A percentile compares a stretch with the other conserved stretches of the same genome.
phyloP scores from a whole-genome alignment of 75 land plant species.

The Azolla pinnata region DNA sequence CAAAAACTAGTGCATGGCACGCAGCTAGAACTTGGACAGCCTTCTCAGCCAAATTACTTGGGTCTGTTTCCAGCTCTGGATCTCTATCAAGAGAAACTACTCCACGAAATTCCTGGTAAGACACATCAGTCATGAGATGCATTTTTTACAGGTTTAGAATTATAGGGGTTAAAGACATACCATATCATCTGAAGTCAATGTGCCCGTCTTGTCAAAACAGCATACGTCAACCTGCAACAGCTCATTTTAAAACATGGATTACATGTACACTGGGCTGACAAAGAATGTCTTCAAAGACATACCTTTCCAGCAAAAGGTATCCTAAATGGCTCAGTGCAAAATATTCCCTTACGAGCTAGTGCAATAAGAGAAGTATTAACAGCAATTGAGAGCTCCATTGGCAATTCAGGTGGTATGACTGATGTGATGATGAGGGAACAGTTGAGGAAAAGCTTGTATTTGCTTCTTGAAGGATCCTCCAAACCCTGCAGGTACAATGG shows the following conservation, averaged over 20 bases:
- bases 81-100: conserved; percentile 48
- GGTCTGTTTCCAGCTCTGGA: conserved; percentile 52
- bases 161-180: too few relatives aligned
- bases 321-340: conserved; percentile 95
- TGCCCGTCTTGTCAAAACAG: conserved; percentile 99
- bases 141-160: too few relatives aligned
- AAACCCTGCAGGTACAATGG: conserved; percentile 46
- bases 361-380: conserved; percentile 97
- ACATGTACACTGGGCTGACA: too few relatives aligned
- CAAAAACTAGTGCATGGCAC: conserved; percentile 94
- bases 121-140: not conserved
- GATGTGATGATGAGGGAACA: conserved; percentile 97
- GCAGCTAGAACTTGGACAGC: conserved; percentile 71
- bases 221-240: conserved; percentile 98
- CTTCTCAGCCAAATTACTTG: conserved; percentile 41
- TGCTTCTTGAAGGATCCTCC: conserved; percentile 97
- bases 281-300: too few relatives aligned
- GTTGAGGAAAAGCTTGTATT: conserved; percentile 86
- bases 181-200: conserved; percentile 99
- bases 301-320: conserved; percentile 99
- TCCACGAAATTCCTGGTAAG: conserved; percentile 77
- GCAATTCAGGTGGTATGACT: conserved; percentile 96
- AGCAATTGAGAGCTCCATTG: conserved; percentile 98
- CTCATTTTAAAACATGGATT: too few relatives aligned
- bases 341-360: conserved; percentile 82